Conservation (phyloP, 768 basidiomycete genomes). For the Goffeauzyma gilvescens region DNA sequence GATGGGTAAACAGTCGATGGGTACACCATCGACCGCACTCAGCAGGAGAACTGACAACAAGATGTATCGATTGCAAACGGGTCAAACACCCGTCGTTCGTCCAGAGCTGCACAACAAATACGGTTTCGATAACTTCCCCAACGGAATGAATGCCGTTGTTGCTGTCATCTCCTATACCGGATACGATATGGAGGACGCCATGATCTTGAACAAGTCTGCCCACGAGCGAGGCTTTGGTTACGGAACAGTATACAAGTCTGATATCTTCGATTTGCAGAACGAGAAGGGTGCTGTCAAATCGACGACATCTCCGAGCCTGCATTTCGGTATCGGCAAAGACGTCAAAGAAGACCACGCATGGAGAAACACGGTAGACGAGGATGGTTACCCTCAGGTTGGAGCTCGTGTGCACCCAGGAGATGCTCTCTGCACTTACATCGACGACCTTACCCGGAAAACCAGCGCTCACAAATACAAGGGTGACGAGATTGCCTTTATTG, state of each 20-base stretch:
- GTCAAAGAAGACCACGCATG: conserved; percentile 38
- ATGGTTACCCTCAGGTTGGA: conserved; percentile 72
- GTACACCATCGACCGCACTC: conserved; percentile 81
- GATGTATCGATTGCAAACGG: conserved; percentile 83
- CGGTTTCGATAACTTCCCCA: conserved; percentile 96
- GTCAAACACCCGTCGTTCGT: conserved; percentile 85
- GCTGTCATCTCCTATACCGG: conserved; percentile 99
- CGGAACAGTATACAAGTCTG: conserved; percentile 87
- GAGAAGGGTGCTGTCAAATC: conserved; percentile 42
- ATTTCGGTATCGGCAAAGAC: conserved; percentile 68
- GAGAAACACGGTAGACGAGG: conserved; percentile 46
- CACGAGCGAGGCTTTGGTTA: conserved; percentile 96
- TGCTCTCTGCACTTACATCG: conserved; percentile 65
- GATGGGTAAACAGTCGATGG: conserved; percentile 99
- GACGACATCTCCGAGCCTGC: conserved; percentile 50
- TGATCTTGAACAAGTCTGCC: conserved; percentile 97
- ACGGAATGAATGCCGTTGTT: conserved; percentile 91
- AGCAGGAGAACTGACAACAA: conserved; percentile 94
- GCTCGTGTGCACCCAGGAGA: conserved; percentile 51
- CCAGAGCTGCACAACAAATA: conserved; percentile 80
- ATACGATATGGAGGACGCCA: conserved; percentile 99
- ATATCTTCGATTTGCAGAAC: conserved; percentile 74
- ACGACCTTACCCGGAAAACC: conserved; percentile 66
- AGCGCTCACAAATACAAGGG: conserved; percentile 88
- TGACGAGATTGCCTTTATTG: conserved; percentile 73